A percentile compares a stretch with the other conserved stretches of the same genome.
Conservation (phyloP, 176 grass and related monocot genomes). For the Thinopyrum elongatum region DNA sequence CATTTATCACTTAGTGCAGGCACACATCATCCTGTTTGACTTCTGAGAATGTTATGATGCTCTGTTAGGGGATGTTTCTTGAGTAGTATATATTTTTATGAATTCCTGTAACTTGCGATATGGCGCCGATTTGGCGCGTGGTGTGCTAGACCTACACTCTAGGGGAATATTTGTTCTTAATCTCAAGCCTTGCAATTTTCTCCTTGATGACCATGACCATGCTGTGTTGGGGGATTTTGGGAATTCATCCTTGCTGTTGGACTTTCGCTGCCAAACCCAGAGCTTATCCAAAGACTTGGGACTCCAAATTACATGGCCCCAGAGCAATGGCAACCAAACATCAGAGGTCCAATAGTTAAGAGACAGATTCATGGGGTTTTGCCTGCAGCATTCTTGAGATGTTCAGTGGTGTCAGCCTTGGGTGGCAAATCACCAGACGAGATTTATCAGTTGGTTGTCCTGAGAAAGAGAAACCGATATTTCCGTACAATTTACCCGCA, state of each 20-base stretch:
- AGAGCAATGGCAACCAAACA: conserved; percentile 89
- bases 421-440: conserved; percentile 77
- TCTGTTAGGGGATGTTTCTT: conserved; percentile 5
- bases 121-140: conserved; percentile 74
- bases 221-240: conserved; percentile 90
- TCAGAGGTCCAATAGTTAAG: conserved; percentile 74
- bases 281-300: conserved; percentile 76
- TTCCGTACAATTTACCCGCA: conserved; percentile 62
- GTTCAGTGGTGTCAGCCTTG: conserved; percentile 86
- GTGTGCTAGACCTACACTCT: conserved; percentile 68
- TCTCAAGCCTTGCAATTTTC: conserved; percentile 90
- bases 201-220: conserved; percentile 57
- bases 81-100: background rate
- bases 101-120: conserved; percentile 46
- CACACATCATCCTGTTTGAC: background rate
- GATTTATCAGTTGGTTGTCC: conserved; percentile 80
- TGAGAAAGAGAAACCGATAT: conserved; percentile 81
- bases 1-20: background rate
- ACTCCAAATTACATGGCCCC: conserved; percentile 98
- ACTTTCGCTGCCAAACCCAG: conserved; percentile 66
- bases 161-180: conserved; percentile 80
- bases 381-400: conserved; percentile 97
- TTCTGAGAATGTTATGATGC: conserved; percentile 18
- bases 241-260: conserved; percentile 69
- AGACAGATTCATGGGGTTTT: conserved; percentile 92